Conservation (phyloP, 768 basidiomycete species). For the Tephrocybe rancida region DNA sequence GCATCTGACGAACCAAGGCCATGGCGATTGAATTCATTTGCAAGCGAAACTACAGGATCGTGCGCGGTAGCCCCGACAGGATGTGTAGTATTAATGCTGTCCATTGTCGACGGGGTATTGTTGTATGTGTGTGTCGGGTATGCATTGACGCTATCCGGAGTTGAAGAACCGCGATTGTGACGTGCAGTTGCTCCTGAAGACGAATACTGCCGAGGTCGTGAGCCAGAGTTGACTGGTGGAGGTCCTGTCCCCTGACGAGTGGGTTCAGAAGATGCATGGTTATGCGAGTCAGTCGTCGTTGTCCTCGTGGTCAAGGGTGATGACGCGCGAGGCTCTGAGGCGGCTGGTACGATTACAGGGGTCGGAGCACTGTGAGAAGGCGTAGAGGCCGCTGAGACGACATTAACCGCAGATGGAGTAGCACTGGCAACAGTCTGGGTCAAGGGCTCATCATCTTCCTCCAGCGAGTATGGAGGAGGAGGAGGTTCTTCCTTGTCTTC, state of each 20-base stretch:
- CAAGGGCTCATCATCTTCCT: slow-evolving; percentile 37
- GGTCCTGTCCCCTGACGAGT: slow-evolving; percentile 13
- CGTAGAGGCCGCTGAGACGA: slow-evolving; percentile 8
- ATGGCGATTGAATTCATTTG: slow-evolving; percentile 40
- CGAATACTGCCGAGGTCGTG: slow-evolving; percentile 15
- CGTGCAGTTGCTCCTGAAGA: background rate
- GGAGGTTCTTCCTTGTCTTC: slow-evolving; percentile 53
- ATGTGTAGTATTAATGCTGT: background rate
- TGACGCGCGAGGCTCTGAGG: background rate
- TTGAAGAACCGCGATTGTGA: background rate
- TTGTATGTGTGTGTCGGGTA: slow-evolving; percentile 1
- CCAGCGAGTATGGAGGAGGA: slow-evolving; percentile 70
- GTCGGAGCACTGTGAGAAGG: background rate
- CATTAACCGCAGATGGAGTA: slow-evolving; percentile 7
- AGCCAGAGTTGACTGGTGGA: slow-evolving; percentile 16
- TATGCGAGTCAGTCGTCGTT: background rate
- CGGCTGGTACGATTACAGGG: slow-evolving; percentile 1
- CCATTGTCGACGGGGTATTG: background rate
- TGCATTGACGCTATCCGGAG: slow-evolving; percentile 1
- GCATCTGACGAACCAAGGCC: slow-evolving; percentile 29
- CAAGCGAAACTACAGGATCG: slow-evolving; percentile 32
- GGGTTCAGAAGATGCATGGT: slow-evolving; percentile 3
- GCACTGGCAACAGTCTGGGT: slow-evolving; percentile 7
- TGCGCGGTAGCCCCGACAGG: slow-evolving; percentile 8
- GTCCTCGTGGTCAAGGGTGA: slow-evolving; percentile 1